These are phyloP conservation scores for Candolleomyces aberdarensis DNA, from an alignment of 768 basidiomycete species.

Conservation along the genomic window DNA sequence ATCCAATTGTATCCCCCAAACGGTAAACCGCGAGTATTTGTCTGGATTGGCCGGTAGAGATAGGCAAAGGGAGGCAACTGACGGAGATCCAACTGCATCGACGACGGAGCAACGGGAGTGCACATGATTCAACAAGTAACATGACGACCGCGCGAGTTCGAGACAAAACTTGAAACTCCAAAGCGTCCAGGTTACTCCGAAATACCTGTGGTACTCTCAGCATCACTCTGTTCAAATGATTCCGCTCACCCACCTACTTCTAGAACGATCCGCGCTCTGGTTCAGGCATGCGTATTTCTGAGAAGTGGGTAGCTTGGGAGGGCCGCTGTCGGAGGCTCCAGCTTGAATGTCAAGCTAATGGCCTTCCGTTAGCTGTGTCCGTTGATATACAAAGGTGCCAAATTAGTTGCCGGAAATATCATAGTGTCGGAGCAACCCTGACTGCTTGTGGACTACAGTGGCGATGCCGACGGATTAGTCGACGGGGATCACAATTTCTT, in stretches of 20 bases:
- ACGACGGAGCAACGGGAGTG: not conserved
- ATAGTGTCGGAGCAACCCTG: not conserved
- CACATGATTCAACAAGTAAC: constrained; percentile 1
- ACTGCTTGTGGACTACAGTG: not conserved
- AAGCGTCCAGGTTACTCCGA: not conserved
- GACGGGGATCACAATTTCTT: not conserved
- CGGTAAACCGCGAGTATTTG: not conserved
- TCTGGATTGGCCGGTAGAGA: too few species aligned
- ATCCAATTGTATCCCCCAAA: not conserved
- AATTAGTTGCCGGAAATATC: too few species aligned
- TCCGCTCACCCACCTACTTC: not conserved
- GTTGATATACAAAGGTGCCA: too few species aligned
- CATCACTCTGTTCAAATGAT: not conserved
- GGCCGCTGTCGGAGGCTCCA: too few species aligned
- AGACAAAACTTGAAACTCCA: not conserved
- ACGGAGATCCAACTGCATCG: not conserved
- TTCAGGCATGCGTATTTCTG: not conserved
- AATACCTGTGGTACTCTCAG: not conserved
- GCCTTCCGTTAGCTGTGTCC: too few species aligned
- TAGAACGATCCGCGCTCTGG: not conserved
- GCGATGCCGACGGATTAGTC: constrained; percentile 2
- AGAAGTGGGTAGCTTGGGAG: too few species aligned
- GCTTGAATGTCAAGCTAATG: too few species aligned
- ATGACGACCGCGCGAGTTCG: constrained; percentile 2
- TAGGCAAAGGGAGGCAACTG: too few species aligned